Conservation (phyloP, 1,284 basidiomycete species). For the Tranzscheliella williamsii region DNA sequence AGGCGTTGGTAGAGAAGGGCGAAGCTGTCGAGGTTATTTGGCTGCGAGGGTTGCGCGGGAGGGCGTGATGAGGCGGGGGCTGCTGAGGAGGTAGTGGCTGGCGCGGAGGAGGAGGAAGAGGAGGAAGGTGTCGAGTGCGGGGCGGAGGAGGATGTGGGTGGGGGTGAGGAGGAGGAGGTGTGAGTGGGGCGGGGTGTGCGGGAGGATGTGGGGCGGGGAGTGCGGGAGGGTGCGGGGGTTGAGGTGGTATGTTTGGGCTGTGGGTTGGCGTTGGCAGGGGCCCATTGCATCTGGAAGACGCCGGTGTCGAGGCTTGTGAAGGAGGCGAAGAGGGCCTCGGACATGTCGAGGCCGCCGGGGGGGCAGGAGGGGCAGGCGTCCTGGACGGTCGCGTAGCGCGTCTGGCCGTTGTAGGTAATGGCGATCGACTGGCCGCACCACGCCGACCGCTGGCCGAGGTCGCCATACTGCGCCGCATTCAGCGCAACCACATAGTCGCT, state of each 20-base stretch:
- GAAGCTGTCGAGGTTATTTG: conserved; percentile 30
- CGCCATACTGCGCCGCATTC: conserved; percentile 39
- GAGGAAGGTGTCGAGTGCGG: not conserved
- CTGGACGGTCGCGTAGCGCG: conserved; percentile 68
- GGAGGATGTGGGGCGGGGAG: conserved; percentile 9
- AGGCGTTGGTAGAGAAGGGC: conserved; percentile 30
- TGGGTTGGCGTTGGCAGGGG: not conserved
- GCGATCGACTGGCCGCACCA: conserved; percentile 70
- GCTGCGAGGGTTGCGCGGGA: not conserved
- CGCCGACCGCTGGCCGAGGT: conserved; percentile 12
- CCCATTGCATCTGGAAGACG: conserved; percentile 49
- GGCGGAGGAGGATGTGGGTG: not conserved
- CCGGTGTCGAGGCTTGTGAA: conserved; percentile 31
- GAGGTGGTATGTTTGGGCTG: too few relatives aligned
- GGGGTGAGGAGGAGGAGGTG: not conserved
- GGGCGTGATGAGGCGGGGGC: not conserved
- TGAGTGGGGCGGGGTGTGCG: conserved; percentile 2
- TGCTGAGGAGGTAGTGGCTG: not conserved
- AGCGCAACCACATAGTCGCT: conserved; percentile 38
- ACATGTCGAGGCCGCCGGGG: conserved; percentile 75
- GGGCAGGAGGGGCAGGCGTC: conserved; percentile 77
- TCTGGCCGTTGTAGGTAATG: conserved; percentile 66
- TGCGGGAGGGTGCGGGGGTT: too few relatives aligned
- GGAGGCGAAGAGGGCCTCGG: conserved; percentile 70
- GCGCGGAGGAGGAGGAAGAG: not conserved